Conservation (phyloP, 2,329 filamentous ascomycete genomes). For the Leptographium flavum region DNA sequence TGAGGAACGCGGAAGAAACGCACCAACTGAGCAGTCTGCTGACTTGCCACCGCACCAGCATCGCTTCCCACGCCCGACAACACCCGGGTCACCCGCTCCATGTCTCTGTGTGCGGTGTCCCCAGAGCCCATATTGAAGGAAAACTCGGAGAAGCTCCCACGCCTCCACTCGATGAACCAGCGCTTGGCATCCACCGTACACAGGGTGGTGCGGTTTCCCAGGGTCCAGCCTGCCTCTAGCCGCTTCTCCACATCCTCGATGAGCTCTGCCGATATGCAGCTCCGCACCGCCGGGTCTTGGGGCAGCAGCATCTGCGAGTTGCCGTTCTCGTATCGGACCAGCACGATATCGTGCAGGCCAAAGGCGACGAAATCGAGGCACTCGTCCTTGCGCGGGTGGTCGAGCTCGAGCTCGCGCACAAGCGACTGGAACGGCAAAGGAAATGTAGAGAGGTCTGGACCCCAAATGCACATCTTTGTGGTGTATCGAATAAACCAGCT, state of each 20-base stretch:
- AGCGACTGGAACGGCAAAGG: background rate
- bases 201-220: background rate
- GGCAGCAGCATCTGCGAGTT: background rate
- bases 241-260: background rate
- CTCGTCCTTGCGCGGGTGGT: background rate
- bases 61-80: background rate
- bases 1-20: background rate
- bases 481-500: background rate
- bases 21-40: background rate
- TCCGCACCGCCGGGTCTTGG: background rate
- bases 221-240: background rate
- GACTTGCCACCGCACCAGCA: background rate
- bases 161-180: background rate
- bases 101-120: background rate
- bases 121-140: background rate
- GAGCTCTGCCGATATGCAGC: background rate
- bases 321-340: background rate
- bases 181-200: background rate
- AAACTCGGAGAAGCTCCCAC: background rate
- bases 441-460: background rate
- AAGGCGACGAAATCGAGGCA: background rate
- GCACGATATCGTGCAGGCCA: background rate
- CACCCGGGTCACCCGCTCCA: background rate
- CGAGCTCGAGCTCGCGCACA: background rate
- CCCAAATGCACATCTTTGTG: background rate